Base-by-base conservation (phyloP, 2,329 filamentous ascomycete species). In the Pezicula rhizophila region DNA sequence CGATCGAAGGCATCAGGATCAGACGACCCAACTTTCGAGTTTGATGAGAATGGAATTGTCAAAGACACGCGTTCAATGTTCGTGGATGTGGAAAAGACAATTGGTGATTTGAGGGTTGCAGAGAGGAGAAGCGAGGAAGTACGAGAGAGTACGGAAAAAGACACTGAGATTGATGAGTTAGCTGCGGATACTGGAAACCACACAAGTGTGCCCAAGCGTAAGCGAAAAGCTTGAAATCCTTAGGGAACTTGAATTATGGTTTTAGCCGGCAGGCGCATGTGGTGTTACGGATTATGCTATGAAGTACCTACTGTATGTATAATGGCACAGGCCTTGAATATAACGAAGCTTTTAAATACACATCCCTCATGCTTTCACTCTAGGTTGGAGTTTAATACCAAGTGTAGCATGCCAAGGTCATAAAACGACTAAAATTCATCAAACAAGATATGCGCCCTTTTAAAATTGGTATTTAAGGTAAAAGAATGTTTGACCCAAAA, bases 11-110 rank as follows among this genome's bases (percentile, higher is more conserved):
- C 57, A 18, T 61, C 70, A 37, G 61, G 67, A 39, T 66, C 66
- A 8, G 71, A 70, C 15, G 69, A 68, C 23, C 51, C 59, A 1
- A 70, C 80, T 8, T 87, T 86, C 57, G 79, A 84, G 57, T 74
- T 84, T 11, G 85, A 89, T 55, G 89, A 95, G 66, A 89, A 92
- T 34, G 89, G 87, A 3, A 84, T 96, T 26, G 91, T 96, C 28
- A 85, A 87, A 51, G 89, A 95, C 62, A 90, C 91, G 1, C 76
- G 85, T 49, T 86, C 89, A 65, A 96, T 96, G 90, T 95, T 89
- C 60, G 77, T 86, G 51, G 87, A 92, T 66, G 88, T 95, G 1
- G 86, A 95, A 69, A 83, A 59, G 44, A 59, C 60, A 20, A 53
- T 66, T 20, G 58, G 54, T 5, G 52, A 55, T 42, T 41, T 66